Base-by-base conservation (phyloP, 2,329 filamentous ascomycete genomes). In the Corniculantispora saksenae region DNA sequence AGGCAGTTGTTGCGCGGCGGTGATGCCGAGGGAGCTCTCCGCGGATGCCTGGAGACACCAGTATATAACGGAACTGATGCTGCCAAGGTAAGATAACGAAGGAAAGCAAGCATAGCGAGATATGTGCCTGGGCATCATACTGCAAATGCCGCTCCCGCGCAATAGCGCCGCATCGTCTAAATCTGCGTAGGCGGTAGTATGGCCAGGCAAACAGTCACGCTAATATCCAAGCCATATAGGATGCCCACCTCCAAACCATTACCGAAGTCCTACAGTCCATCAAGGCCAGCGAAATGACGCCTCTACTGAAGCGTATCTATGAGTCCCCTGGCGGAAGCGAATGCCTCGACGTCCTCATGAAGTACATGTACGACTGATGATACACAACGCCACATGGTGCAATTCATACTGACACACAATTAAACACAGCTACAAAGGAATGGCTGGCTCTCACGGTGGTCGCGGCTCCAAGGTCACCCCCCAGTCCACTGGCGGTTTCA, bases 241-340 rank as follows among this genome's bases (percentile, higher is more conserved):
- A 97, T 70, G 83, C 93, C 35, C 93, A 98, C 77, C 83, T 97
- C 69, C 88, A 92, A 70, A 94, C 92, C 23, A 91, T 99, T 48
- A 88, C 93, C 67, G 95, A 99, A 80, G 94, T 98, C 66, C 83
- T 99, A 69, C 94, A 97, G 79, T 95, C 93, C 23, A 98, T 98
- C 80, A 94, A 97, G 77, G 93, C 95, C 74, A 91, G 91, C 72
- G 95, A 99, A 72, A 98, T 98, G 92, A 93, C 89, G 69, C 91
- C 92, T 17, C 88, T 98, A 73, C 83, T 99, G 70, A 88, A 90
- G 79, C 87, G 89, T 65, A 91, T 98, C 73, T 93, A 95, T 80
- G 83, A 82, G 66, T 88, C 89, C 13, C 87, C 91, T 59, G 91
- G 91, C 67, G 95, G 95, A 32, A 88, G 87, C 67, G 95, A 98